Percentiles rank a stretch among this genome's conserved stretches.
These are phyloP conservation scores for Deinandra increscens DNA, from an alignment of 129 eudicot species.

Conservation along the genomic window DNA sequence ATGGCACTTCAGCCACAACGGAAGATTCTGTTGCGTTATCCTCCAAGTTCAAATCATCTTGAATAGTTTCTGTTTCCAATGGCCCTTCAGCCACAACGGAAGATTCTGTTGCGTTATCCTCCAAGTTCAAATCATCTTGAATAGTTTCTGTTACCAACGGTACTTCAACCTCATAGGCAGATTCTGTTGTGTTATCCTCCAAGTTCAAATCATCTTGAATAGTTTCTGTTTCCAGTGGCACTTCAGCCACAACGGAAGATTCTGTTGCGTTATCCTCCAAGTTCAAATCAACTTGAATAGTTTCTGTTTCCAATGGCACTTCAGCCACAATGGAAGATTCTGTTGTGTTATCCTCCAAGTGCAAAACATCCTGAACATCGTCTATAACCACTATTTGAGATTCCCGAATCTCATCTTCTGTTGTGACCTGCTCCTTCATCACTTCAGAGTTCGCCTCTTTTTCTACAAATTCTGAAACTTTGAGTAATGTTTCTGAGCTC, in stretches of 20 bases:
- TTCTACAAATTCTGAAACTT: slow-evolving; percentile 29
- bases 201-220: slow-evolving; percentile 23
- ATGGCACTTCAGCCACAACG: slow-evolving; percentile 20
- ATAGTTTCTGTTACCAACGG: too few species aligned
- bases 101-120: slow-evolving; percentile 24
- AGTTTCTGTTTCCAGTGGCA: slow-evolving; percentile 18
- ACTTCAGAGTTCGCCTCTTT: slow-evolving; percentile 25
- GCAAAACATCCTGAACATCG: slow-evolving; percentile 27
- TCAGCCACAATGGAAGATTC: slow-evolving; percentile 27
- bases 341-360: slow-evolving; percentile 19
- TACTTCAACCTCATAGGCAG: slow-evolving; percentile 22
- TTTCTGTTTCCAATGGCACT: neutral
- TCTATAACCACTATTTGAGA: slow-evolving; percentile 19
- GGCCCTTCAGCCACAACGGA: slow-evolving; percentile 20
- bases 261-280: slow-evolving; percentile 24
- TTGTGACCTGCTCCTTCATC: slow-evolving; percentile 20
- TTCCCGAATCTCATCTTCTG: slow-evolving; percentile 25
- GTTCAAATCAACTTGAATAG: slow-evolving; percentile 20
- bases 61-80: slow-evolving; percentile 20
- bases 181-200: slow-evolving; percentile 25
- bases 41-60: slow-evolving; percentile 24
- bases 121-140: slow-evolving; percentile 24
- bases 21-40: slow-evolving; percentile 24
- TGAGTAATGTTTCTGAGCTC: slow-evolving; percentile 8
- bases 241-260: slow-evolving; percentile 22